A percentile compares a stretch with the other conserved stretches of the same genome.
Conservation (phyloP, 345 rosid genomes). For the Eucalyptus pauciflora region DNA sequence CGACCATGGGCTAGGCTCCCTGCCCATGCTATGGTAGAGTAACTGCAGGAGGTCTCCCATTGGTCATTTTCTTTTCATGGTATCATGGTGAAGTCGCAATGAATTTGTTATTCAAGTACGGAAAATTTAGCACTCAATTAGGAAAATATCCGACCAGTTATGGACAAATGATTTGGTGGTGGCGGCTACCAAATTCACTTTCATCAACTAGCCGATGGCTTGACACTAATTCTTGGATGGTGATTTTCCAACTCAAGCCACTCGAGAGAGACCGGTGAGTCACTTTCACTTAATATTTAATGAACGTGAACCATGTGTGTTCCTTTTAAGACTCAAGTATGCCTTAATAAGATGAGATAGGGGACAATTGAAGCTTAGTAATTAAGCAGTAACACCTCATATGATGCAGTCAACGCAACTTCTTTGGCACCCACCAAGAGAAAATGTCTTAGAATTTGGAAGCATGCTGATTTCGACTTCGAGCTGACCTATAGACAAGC, state of each 20-base stretch:
- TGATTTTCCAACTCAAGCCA: neutral
- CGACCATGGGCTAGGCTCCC: conserved; percentile 59
- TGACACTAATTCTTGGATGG: neutral
- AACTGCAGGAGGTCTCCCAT: conserved; percentile 23
- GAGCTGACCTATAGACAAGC: neutral
- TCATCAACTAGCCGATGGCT: neutral
- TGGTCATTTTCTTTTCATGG: neutral
- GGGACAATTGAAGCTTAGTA: neutral
- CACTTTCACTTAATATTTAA: neutral
- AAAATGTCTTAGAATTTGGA: neutral
- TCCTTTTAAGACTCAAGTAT: neutral
- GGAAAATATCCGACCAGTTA: neutral
- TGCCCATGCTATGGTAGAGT: conserved; percentile 89
- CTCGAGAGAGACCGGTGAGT: neutral
- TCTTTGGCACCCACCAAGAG: neutral
- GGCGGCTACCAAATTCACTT: neutral
- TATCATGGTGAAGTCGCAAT: neutral
- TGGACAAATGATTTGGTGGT: neutral
- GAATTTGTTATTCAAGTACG: neutral
- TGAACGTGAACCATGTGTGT: neutral
- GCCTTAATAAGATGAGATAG: neutral
- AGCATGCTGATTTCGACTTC: neutral
- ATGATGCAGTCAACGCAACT: neutral
- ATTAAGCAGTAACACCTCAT: neutral
- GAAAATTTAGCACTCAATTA: neutral